A percentile compares a stretch with the other conserved stretches of the same genome.
Conservation (phyloP, 768 basidiomycete species). For the Leucocoprinus birnbaumii region DNA sequence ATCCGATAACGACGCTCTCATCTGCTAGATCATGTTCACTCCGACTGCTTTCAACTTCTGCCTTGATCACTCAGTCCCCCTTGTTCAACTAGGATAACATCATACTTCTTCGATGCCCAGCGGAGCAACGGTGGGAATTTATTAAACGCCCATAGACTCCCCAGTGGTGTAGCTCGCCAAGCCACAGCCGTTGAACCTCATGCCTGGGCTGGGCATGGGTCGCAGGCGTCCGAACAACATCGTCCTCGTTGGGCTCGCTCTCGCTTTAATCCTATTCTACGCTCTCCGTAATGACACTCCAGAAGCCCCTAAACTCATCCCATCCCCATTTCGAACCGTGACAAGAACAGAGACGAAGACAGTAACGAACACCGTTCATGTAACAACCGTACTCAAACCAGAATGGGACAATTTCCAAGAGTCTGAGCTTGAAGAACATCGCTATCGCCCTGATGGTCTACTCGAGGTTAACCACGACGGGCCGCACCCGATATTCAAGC, state of each 20-base stretch:
- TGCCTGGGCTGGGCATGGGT: neutral
- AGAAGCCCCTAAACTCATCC: neutral
- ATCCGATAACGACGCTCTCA: too few relatives aligned
- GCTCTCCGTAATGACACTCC: neutral
- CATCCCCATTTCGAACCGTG: conserved; percentile 2
- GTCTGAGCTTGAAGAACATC: conserved; percentile 25
- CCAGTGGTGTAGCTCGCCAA: neutral
- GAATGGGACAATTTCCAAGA: neutral
- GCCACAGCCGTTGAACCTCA: neutral
- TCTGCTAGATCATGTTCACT: too few relatives aligned
- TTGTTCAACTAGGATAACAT: too few relatives aligned
- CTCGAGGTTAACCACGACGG: conserved; percentile 38
- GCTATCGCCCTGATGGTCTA: conserved; percentile 34
- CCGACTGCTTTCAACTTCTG: neutral
- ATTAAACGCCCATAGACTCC: neutral
- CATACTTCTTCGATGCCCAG: too few relatives aligned
- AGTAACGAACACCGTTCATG: conserved; percentile 1
- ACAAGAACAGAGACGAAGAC: conserved; percentile 6
- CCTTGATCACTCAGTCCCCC: neutral
- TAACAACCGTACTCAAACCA: neutral
- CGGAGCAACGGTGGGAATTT: neutral
- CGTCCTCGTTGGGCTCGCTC: neutral
- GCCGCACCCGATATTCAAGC: conserved; percentile 72
- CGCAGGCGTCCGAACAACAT: neutral
- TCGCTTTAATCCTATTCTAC: neutral